Percentiles rank a stretch among this genome's conserved stretches.
These are phyloP conservation scores for Chaetomium tenue DNA, from an alignment of 495 filamentous ascomycete genomes.

Conservation along the genomic window DNA sequence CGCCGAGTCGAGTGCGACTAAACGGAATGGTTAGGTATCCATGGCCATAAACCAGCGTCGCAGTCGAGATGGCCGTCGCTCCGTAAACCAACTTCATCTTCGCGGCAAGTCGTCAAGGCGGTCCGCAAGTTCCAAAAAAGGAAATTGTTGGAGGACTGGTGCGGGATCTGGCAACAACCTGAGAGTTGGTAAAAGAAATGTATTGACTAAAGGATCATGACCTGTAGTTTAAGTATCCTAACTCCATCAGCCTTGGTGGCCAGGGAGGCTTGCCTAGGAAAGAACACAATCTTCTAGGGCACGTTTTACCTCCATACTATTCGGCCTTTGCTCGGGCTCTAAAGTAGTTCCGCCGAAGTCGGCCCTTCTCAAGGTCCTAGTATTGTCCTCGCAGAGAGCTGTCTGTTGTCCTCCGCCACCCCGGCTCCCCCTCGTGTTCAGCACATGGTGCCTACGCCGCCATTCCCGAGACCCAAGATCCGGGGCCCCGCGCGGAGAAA, in stretches of 20 bases:
- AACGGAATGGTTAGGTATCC: conserved; percentile 49
- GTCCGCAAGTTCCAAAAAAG: too few relatives aligned
- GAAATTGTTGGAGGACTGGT: too few relatives aligned
- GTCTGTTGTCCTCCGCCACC: neutral
- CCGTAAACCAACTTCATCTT: conserved; percentile 27
- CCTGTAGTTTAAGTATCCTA: too few relatives aligned
- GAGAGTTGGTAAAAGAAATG: too few relatives aligned
- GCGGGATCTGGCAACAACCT: too few relatives aligned
- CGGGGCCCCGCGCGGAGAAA: conserved; percentile 25
- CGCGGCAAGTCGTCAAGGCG: neutral
- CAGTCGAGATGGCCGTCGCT: conserved; percentile 20
- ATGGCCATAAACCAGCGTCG: conserved; percentile 39
- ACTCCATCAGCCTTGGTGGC: too few relatives aligned
- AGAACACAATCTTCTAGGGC: neutral
- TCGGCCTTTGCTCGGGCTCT: conserved; percentile 14
- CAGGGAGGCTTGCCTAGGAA: neutral
- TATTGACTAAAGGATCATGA: too few relatives aligned
- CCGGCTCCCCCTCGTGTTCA: neutral
- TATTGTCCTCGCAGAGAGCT: neutral
- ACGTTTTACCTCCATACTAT: neutral
- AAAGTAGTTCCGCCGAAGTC: conserved; percentile 12
- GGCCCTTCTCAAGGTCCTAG: neutral
- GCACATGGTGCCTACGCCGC: neutral
- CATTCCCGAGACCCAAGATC: conserved; percentile 15
- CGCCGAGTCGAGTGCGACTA: conserved; percentile 50